A percentile compares a stretch with the other conserved stretches of the same genome.
Conservation (phyloP, 306 rosid species). For the Echinosophora koreensis region DNA sequence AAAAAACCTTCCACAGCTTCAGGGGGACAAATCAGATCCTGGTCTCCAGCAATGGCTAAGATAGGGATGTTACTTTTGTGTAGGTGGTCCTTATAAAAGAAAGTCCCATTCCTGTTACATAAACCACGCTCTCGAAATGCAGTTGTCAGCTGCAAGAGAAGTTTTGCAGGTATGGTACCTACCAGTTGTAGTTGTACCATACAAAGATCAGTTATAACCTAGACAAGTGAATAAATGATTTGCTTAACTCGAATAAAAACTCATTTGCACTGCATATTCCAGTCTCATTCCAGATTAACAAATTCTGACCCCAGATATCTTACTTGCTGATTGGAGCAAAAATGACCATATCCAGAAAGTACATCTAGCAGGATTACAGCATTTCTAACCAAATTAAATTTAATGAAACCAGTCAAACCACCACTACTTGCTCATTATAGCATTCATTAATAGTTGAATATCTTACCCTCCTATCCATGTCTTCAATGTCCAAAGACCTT, state of each 20-base stretch:
- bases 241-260: slow-evolving; percentile 23
- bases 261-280: slow-evolving; percentile 17
- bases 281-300: slow-evolving; percentile 4
- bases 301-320: slow-evolving; percentile 26
- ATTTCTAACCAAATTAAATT: slow-evolving; percentile 24
- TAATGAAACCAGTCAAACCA: slow-evolving; percentile 27
- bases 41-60: slow-evolving; percentile 93
- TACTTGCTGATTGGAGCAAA: slow-evolving; percentile 26
- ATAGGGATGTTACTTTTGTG: slow-evolving; percentile 75
- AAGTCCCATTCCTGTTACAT: slow-evolving; percentile 69
- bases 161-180: slow-evolving; percentile 97
- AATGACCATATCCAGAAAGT: slow-evolving; percentile 18
- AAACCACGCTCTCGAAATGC: slow-evolving; percentile 93
- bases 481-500: slow-evolving; percentile 2
- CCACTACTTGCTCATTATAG: background rate
- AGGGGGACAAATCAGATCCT: slow-evolving; percentile 96
- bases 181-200: slow-evolving; percentile 44
- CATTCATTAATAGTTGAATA: background rate
- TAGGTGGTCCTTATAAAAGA: slow-evolving; percentile 82
- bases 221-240: slow-evolving; percentile 35
- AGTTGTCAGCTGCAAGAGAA: slow-evolving; percentile 88
- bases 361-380: slow-evolving; percentile 23
- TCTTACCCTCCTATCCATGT: slow-evolving; percentile 27
- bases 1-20: slow-evolving; percentile 93
- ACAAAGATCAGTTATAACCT: slow-evolving; percentile 35